Evolutionary conservation across 2,329 filamentous ascomycete genomes (phyloP), one percentile per base, ranked within the genome.

Genomic region (Dactylellina leptospora): DNA sequence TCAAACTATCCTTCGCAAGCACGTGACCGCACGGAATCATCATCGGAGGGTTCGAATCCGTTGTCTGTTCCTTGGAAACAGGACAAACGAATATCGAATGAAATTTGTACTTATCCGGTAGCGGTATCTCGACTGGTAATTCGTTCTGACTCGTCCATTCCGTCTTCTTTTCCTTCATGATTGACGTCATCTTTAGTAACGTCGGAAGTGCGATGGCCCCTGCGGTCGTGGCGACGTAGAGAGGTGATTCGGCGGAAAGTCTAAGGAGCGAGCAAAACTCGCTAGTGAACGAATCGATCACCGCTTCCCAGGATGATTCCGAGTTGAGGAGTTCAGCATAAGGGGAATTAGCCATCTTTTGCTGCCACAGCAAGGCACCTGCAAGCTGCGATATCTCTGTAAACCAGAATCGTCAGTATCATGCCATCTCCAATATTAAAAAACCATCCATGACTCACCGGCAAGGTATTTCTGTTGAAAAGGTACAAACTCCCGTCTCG

Each of bases 51-150:
- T 99, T 99, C 22, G 85, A 82, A 77, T 96, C 92, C 0, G 93
- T 99, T 0, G 90, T 92, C 80, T 99, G 95, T 78, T 97, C 95
- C 80, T 97, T 97, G 77, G 90, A 93, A 3, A 99, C 95, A 0
- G 95, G 95, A 78, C 95, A 99, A 42, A 99, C 95, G 78, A 99
- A 99, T 78, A 99, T 97, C 62, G 90, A 90, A 80, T 99, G 95
- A 82, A 96, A 99, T 56, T 85, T 83, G 78, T 88, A 89, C 4
- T 83, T 83, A 1, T 84, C 84, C 1, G 87, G 87, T 2, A 89
- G 81, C 0, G 87, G 85, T 13, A 88, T 88, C 79, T 89, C 87
- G 44, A 88, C 95, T 0, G 93, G 92, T 16, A 99, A 83, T 80
- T 99, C 95, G 77, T 95, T 88, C 72, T 90, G 86, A 3, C 91